Evolutionary conservation across 306 rosid genomes (phyloP).

Genomic region (Benincasa hispida): DNA sequence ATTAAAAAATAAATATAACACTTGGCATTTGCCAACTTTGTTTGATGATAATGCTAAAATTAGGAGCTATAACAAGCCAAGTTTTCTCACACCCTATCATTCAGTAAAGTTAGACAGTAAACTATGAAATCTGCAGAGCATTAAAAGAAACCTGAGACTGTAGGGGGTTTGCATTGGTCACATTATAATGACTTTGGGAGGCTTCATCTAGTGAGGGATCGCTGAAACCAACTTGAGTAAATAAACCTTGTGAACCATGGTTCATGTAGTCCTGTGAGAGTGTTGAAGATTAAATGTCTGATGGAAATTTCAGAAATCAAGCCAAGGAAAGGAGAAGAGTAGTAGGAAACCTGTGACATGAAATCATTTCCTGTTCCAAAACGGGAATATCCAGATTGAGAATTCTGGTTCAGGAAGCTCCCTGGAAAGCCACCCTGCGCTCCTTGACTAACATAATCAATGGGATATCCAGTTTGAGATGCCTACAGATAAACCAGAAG

Average conservation of each 20-base stretch:
- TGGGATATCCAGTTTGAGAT: conserved; percentile 91
- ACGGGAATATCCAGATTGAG: conserved; percentile 94
- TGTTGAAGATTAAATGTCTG: background rate
- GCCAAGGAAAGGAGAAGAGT: background rate
- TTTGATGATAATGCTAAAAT: background rate
- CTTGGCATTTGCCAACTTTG: background rate
- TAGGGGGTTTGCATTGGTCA: conserved; percentile 67
- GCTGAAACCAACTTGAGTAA: conserved; percentile 83
- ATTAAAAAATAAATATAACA: background rate
- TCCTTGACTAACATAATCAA: conserved; percentile 89
- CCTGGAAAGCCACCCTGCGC: conserved; percentile 94
- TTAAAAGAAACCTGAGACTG: conserved; percentile 79
- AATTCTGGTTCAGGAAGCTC: conserved; percentile 76
- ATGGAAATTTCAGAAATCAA: background rate
- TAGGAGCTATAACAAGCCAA: background rate
- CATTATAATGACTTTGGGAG: conserved; percentile 67
- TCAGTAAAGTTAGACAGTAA: background rate
- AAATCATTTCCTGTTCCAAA: conserved; percentile 92
- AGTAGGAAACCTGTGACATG: conserved; percentile 77
- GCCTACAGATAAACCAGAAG: conserved; percentile 32
- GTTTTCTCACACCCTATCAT: background rate
- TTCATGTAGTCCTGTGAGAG: conserved; percentile 73
- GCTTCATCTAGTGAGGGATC: conserved; percentile 92
- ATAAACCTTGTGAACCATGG: conserved; percentile 88
- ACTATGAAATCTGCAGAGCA: background rate